phyloP scores from a whole-genome alignment of 2,329 filamentous ascomycete species.

The Exserohilum turcica region DNA sequence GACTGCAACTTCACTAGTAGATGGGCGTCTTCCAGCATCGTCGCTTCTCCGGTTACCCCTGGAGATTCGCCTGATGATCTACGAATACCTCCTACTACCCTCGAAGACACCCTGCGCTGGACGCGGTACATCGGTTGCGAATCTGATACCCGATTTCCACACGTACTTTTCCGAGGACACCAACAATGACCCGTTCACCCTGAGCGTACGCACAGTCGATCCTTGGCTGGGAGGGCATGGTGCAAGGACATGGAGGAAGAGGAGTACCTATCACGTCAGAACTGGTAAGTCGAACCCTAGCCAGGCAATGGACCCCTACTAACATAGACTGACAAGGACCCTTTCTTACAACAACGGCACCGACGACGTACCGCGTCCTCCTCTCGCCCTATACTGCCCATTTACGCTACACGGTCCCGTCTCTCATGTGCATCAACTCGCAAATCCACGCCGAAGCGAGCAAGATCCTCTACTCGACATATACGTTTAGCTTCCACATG shows the following conservation, averaged over 20 bases:
- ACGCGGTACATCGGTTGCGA: conserved; percentile 39
- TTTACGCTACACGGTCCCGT: conserved; percentile 51
- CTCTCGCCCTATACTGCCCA: conserved; percentile 51
- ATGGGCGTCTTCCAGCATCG: conserved; percentile 23
- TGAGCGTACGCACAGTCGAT: conserved; percentile 53
- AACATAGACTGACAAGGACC: conserved; percentile 38
- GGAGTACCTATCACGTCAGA: conserved; percentile 48
- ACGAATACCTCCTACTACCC: conserved; percentile 51
- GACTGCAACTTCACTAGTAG: not conserved
- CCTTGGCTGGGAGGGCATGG: conserved; percentile 41
- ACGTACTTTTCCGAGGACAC: conserved; percentile 47
- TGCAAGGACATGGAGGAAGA: conserved; percentile 35
- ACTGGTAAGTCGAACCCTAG: conserved; percentile 36
- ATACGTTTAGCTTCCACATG: conserved; percentile 64
- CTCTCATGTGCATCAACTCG: conserved; percentile 33
- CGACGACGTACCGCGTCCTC: conserved; percentile 62
- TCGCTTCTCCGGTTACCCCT: conserved; percentile 52
- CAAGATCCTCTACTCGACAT: conserved; percentile 60
- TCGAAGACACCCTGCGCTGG: conserved; percentile 39
- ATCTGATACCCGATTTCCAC: conserved; percentile 49
- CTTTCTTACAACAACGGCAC: conserved; percentile 51
- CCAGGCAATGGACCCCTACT: conserved; percentile 19
- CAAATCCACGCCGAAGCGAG: conserved; percentile 61
- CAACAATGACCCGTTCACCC: conserved; percentile 40
- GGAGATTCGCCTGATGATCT: conserved; percentile 56